Percentiles rank a stretch among this genome's conserved stretches.
These are phyloP conservation scores for Aspergillus nanangensis DNA, from an alignment of 495 filamentous ascomycete genomes.

Conservation along the genomic window DNA sequence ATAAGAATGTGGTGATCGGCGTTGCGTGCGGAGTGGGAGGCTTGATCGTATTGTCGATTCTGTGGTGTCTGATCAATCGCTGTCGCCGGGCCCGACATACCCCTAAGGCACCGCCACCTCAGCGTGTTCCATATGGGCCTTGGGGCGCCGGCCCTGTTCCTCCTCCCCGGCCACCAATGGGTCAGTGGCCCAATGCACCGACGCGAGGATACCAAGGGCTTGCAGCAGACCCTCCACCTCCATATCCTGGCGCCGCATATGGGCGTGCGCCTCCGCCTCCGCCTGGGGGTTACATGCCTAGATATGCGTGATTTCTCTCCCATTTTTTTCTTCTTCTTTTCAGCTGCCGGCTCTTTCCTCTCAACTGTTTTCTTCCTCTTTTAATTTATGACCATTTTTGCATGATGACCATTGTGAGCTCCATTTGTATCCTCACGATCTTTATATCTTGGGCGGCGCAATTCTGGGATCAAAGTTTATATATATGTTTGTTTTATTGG, in stretches of 20 bases:
- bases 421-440: neutral
- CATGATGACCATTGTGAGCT: constrained; percentile 3
- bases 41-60: constrained; percentile 57
- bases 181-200: constrained; percentile 23
- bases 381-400: constrained; percentile 3
- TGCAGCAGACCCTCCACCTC: constrained; percentile 22
- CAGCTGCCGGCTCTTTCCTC: neutral
- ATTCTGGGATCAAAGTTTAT: too few species aligned
- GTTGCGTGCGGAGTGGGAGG: constrained; percentile 62
- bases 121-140: constrained; percentile 17
- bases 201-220: constrained; percentile 21
- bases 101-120: constrained; percentile 17
- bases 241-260: constrained; percentile 8
- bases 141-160: constrained; percentile 21
- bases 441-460: constrained; percentile 3
- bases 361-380: neutral
- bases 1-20: constrained; percentile 75
- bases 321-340: constrained; percentile 5
- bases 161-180: constrained; percentile 16
- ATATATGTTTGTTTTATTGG: neutral
- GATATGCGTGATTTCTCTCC: constrained; percentile 4
- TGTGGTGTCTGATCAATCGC: constrained; percentile 54
- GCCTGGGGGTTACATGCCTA: constrained; percentile 3
- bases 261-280: neutral
- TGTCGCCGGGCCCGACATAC: constrained; percentile 41